A percentile compares a stretch with the other conserved stretches of the same genome.
Conservation (phyloP, 305 asterid genomes). For the Fraxinus sp. region DNA sequence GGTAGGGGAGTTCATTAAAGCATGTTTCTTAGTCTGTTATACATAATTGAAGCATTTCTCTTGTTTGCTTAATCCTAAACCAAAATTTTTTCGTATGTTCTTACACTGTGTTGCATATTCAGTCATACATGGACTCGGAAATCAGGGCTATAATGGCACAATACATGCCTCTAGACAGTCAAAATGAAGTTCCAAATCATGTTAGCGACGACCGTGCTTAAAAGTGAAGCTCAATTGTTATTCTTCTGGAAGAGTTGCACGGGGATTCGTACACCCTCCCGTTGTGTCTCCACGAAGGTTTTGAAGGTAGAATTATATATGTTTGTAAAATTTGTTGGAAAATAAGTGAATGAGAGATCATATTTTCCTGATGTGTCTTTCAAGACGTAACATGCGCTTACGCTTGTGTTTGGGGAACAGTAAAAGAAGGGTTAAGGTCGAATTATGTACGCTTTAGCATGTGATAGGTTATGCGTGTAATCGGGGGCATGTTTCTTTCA, state of each 20-base stretch:
- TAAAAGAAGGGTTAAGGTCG: conserved; percentile 23
- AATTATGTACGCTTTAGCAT: conserved; percentile 36
- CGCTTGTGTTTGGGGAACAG: conserved; percentile 27
- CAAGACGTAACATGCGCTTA: conserved; percentile 28
- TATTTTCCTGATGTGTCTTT: conserved; percentile 20
- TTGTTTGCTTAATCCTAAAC: neutral
- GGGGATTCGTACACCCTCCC: conserved; percentile 28
- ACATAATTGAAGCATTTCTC: neutral
- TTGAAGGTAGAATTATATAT: conserved; percentile 38
- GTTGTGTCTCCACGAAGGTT: conserved; percentile 36
- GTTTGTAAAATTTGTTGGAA: conserved; percentile 40
- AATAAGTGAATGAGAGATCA: conserved; percentile 23
- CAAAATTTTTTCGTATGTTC: neutral
- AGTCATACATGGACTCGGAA: conserved; percentile 95
- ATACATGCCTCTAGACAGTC: conserved; percentile 93
- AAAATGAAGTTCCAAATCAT: conserved; percentile 69
- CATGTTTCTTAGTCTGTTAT: neutral
- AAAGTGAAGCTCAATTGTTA: conserved; percentile 30
- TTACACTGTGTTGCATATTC: conserved; percentile 27
- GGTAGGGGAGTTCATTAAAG: neutral
- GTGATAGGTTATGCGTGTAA: conserved; percentile 29
- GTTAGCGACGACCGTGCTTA: conserved; percentile 60
- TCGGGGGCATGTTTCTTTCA: conserved; percentile 9
- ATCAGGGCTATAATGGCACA: conserved; percentile 96
- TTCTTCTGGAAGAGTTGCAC: conserved; percentile 31